Evolutionary conservation across 768 basidiomycete species (phyloP), one percentile per base, ranked within the genome.

Genomic region (Mrakia frigida): DNA sequence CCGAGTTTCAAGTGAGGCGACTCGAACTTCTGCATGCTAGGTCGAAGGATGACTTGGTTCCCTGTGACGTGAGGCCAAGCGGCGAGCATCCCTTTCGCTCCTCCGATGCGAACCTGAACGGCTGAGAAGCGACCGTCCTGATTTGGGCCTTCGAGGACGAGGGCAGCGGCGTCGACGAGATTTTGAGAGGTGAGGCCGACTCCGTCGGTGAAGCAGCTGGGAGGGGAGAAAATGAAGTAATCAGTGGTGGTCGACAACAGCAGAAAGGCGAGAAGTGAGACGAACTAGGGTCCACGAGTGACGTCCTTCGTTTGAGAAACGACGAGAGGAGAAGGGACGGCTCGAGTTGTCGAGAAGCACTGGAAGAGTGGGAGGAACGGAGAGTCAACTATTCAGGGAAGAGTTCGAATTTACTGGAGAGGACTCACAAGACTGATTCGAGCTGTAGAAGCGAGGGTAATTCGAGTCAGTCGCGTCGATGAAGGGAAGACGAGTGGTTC

Each of bases 141-240:
- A 2, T 14, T n/a, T 25, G 43, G n/a, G n/a, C 68, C 75, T 21
- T 46, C 50, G 10, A 76, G 31, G n/a, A n/a, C 41, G 16, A 23
- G 33, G 35, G 69, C 75, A 21, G 50, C 41, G 1, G 16, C 18
- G 31, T 52, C 35, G 53, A 76, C 14, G n/a, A 76, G 37, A 1
- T 28, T 31, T 43, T 71, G 75, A 10, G 68, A 70, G n/a, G 37
- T 70, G 28, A 68, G 50, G 28, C 75, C 75, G 33, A 70, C 67
- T n/a, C 75, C 75, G 56, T 76, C 75, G 28, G 75, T 76, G 56
- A 76, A 76, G 60, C n/a, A 33, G 70, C 73, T 74, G 73, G 5
- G 31, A 2, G 9, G 28, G 13, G 39, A 0, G 23, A 33, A 23
- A 16, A 71, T 18, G 9, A 9, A 35, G 28, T n/a, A n/a, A n/a